Conservation (phyloP, 495 filamentous ascomycete species). For the Filosporella fistucella region DNA sequence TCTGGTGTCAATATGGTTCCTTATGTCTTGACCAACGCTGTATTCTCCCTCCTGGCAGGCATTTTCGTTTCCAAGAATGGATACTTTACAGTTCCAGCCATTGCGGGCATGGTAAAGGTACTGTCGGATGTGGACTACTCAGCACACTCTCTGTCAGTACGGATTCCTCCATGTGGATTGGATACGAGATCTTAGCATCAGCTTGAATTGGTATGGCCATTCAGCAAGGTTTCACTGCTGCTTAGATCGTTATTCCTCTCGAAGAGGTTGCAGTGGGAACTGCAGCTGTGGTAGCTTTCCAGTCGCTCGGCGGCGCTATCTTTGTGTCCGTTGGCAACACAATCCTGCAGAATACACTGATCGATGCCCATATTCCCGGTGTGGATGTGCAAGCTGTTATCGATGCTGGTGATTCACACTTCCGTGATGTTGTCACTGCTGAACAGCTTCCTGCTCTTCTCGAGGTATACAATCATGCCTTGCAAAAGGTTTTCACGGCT, state of each 20-base stretch:
- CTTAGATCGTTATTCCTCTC: constrained; percentile 58
- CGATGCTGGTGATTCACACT: constrained; percentile 54
- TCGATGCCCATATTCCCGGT: constrained; percentile 36
- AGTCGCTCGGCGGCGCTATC: constrained; percentile 66
- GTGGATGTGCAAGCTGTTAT: constrained; percentile 25
- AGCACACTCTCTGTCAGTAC: constrained; percentile 57
- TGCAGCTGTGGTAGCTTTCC: constrained; percentile 62
- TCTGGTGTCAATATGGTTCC: constrained; percentile 79
- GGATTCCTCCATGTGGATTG: constrained; percentile 61
- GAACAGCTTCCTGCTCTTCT: constrained; percentile 38
- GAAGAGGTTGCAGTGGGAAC: constrained; percentile 65
- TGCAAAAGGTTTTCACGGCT: constrained; percentile 22
- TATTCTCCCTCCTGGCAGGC: constrained; percentile 60
- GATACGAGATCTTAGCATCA: constrained; percentile 27
- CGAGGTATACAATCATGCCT: constrained; percentile 52
- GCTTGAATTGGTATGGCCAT: constrained; percentile 16
- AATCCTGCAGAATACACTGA: constrained; percentile 59
- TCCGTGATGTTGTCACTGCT: constrained; percentile 36
- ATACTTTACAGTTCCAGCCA: constrained; percentile 76
- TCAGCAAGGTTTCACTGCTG: constrained; percentile 61
- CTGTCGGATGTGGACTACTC: constrained; percentile 68
- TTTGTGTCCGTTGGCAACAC: constrained; percentile 76
- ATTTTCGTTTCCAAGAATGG: constrained; percentile 55
- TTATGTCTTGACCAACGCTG: constrained; percentile 58
- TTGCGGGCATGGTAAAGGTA: constrained; percentile 50